A percentile compares a stretch with the other conserved stretches of the same genome.
Evolutionary conservation across 176 grass and related monocot species (phyloP).

Genomic region (Olyra latifolia): DNA sequence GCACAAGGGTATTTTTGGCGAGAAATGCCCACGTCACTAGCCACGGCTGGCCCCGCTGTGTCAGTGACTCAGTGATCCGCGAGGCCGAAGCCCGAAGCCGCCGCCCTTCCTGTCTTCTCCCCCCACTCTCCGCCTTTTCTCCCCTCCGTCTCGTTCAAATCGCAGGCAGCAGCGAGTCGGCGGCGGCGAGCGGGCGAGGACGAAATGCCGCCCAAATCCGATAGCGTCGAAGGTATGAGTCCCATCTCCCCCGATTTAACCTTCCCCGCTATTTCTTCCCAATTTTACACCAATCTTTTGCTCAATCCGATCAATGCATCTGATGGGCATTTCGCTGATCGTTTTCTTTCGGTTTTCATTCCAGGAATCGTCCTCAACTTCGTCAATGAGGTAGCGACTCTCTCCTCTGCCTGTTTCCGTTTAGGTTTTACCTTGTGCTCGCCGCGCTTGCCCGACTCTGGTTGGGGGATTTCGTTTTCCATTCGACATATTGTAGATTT

Average conservation of each 20-base stretch:
- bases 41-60: background rate
- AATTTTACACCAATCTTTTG: background rate
- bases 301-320: background rate
- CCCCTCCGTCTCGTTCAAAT: background rate
- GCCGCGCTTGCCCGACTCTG: background rate
- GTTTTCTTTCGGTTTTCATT: background rate
- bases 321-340: background rate
- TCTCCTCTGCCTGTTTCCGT: background rate
- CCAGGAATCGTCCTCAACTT: constrained; percentile 81
- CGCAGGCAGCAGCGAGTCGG: background rate
- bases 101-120: background rate
- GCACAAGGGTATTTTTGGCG: too few relatives aligned
- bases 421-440: background rate
- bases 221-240: constrained; percentile 75
- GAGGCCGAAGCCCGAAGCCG: background rate
- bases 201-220: constrained; percentile 81
- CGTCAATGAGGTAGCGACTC: constrained; percentile 73
- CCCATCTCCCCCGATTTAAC: background rate
- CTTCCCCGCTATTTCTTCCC: background rate
- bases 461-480: background rate
- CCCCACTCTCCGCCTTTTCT: background rate
- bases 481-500: background rate
- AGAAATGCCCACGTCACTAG: constrained; percentile 20
- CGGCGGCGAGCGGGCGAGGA: constrained; percentile 9
- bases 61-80: background rate